Conservation (phyloP, 768 basidiomycete species). For the Macrolepiota dolichaula region DNA sequence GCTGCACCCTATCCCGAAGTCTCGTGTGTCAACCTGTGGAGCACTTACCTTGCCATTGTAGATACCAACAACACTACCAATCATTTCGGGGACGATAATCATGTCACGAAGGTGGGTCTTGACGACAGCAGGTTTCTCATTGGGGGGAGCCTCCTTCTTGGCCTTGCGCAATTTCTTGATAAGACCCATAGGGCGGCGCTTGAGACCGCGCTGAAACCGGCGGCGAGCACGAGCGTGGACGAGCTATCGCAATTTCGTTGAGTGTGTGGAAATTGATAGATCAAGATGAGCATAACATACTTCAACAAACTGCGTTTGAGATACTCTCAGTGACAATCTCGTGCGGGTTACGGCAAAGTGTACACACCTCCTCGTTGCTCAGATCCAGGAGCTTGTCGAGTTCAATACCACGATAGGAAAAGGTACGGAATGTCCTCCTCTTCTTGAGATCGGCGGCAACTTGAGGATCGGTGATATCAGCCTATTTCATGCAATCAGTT, state of each 20-base stretch:
- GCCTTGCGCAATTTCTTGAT: conserved; percentile 99
- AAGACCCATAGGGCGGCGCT: conserved; percentile 96
- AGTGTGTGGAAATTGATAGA: conserved; percentile 4
- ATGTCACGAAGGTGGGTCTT: conserved; percentile 99
- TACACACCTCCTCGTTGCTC: conserved; percentile 89
- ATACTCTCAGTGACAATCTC: background rate
- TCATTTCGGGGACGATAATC: conserved; percentile 99
- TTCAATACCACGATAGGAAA: conserved; percentile 97
- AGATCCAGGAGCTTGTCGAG: conserved; percentile 97
- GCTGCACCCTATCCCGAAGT: background rate
- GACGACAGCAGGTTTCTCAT: conserved; percentile 98
- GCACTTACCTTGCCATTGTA: conserved; percentile 90
- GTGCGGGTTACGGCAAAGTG: background rate
- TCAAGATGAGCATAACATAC: conserved; percentile 37
- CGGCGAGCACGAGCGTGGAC: conserved; percentile 98
- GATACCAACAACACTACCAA: conserved; percentile 95
- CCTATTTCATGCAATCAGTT: conserved; percentile 38
- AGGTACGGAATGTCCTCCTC: conserved; percentile 98
- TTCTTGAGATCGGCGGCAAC: conserved; percentile 98
- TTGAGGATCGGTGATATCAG: conserved; percentile 91
- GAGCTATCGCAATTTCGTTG: conserved; percentile 48
- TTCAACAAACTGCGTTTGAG: conserved; percentile 63
- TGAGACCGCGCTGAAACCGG: conserved; percentile 98
- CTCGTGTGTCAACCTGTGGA: background rate
- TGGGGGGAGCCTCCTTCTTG: conserved; percentile 98